These are phyloP conservation scores for Sporothrix luriei DNA, from an alignment of 2,329 filamentous ascomycete species.

Conservation along the genomic window DNA sequence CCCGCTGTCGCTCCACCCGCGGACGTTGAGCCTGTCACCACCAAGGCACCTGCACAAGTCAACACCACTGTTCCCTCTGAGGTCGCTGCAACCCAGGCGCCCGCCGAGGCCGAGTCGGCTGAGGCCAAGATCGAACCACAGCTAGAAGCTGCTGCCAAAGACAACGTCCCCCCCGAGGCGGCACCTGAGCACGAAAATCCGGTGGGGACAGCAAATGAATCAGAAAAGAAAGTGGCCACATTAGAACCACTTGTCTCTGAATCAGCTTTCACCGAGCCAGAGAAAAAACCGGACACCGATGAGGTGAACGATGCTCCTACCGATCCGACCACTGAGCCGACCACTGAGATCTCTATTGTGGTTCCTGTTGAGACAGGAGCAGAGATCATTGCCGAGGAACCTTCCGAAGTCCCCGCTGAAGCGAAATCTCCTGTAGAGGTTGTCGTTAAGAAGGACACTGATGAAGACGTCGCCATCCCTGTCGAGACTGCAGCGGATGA, in stretches of 20 bases:
- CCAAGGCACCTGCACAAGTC: background rate
- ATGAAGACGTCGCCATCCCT: background rate
- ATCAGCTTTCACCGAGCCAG: background rate
- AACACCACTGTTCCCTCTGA: background rate
- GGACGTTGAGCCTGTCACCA: background rate
- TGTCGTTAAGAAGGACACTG: background rate
- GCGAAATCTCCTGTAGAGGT: background rate
- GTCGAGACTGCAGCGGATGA: background rate
- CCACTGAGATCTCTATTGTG: slow-evolving; percentile 27
- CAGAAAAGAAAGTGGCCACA: background rate
- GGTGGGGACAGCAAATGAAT: background rate
- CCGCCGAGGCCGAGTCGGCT: background rate
- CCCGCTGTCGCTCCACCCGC: background rate
- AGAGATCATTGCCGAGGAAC: background rate
- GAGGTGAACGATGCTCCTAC: background rate
- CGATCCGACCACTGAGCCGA: background rate
- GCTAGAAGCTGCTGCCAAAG: background rate
- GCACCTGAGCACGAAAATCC: background rate
- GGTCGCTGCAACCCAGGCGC: background rate
- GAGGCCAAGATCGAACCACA: background rate
- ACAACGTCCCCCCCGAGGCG: background rate
- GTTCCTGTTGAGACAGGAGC: slow-evolving; percentile 12
- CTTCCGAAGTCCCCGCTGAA: background rate
- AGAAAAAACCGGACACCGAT: background rate
- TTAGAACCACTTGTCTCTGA: background rate